Conservation (phyloP, 2,329 filamentous ascomycete genomes). For the Colletotrichum sp. region DNA sequence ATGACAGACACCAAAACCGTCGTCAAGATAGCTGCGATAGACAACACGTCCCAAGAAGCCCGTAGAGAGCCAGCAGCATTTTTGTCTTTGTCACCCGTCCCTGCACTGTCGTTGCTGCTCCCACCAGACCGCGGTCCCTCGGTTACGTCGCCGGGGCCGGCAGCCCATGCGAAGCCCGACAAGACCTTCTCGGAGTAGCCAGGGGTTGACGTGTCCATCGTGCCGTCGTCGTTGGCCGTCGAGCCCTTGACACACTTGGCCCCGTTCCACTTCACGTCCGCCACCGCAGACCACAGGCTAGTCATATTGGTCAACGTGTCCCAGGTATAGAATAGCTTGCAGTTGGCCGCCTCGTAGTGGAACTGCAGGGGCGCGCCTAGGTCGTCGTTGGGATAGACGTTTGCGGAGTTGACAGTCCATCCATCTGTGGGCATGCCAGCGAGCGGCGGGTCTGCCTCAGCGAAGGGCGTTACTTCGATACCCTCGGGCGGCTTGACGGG, state of each 20-base stretch:
- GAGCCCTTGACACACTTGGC: slow-evolving; percentile 18
- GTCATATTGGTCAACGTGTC: slow-evolving; percentile 55
- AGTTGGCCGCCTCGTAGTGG: slow-evolving; percentile 64
- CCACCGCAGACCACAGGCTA: slow-evolving; percentile 56
- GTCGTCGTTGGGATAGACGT: slow-evolving; percentile 24
- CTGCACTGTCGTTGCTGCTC: background rate
- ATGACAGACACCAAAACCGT: background rate
- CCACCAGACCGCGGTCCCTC: background rate
- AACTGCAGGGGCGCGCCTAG: slow-evolving; percentile 57
- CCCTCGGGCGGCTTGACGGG: background rate
- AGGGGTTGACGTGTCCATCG: background rate
- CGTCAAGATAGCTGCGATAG: background rate
- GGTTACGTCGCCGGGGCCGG: slow-evolving; percentile 12
- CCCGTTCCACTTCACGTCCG: slow-evolving; percentile 25
- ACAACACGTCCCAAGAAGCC: background rate
- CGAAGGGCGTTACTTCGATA: slow-evolving; percentile 14
- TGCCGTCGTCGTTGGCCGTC: slow-evolving; percentile 10
- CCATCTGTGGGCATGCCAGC: background rate
- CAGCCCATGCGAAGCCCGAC: slow-evolving; percentile 10
- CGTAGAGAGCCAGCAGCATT: background rate
- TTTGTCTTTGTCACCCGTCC: background rate
- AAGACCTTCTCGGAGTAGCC: slow-evolving; percentile 4
- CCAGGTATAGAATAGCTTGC: slow-evolving; percentile 63
- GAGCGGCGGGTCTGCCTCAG: background rate
- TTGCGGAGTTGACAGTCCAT: slow-evolving; percentile 22